Conservation (phyloP, 1,284 basidiomycete genomes). For the Cronartium ribicola region DNA sequence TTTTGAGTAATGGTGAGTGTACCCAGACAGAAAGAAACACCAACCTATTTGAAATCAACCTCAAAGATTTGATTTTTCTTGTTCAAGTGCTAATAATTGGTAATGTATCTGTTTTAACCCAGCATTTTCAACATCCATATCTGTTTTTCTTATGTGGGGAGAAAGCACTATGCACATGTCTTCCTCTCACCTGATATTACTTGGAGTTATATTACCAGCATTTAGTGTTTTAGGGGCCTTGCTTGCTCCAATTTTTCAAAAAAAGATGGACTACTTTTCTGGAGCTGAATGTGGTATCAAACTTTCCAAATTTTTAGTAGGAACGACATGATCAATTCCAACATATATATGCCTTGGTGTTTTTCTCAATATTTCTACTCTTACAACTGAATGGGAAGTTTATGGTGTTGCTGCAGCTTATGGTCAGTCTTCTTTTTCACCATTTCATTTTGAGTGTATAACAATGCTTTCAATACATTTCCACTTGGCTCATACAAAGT, state of each 20-base stretch:
- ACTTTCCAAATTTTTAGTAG: constrained; percentile 65
- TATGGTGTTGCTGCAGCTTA: constrained; percentile 75
- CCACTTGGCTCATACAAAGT: constrained; percentile 36
- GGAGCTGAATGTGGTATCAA: constrained; percentile 64
- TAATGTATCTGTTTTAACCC: background rate
- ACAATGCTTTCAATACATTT: constrained; percentile 24
- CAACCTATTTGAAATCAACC: background rate
- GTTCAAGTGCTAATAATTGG: background rate
- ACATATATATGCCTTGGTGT: constrained; percentile 77
- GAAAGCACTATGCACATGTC: constrained; percentile 74
- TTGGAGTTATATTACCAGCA: constrained; percentile 64
- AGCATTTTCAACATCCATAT: constrained; percentile 78
- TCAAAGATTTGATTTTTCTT: background rate
- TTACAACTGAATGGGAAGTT: constrained; percentile 76
- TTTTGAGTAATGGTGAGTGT: constrained; percentile 36
- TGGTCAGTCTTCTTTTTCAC: constrained; percentile 54
- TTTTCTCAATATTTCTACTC: constrained; percentile 60
- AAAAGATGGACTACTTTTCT: constrained; percentile 47
- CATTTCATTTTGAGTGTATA: constrained; percentile 44
- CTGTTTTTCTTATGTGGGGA: constrained; percentile 73
- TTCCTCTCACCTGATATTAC: constrained; percentile 64
- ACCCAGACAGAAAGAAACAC: background rate
- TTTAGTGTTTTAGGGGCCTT: constrained; percentile 71
- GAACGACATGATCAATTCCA: constrained; percentile 66
- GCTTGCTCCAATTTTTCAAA: constrained; percentile 65